These are phyloP conservation scores for Candida vaughaniae DNA, from an alignment of 805 yeast species.

Conservation along the genomic window DNA sequence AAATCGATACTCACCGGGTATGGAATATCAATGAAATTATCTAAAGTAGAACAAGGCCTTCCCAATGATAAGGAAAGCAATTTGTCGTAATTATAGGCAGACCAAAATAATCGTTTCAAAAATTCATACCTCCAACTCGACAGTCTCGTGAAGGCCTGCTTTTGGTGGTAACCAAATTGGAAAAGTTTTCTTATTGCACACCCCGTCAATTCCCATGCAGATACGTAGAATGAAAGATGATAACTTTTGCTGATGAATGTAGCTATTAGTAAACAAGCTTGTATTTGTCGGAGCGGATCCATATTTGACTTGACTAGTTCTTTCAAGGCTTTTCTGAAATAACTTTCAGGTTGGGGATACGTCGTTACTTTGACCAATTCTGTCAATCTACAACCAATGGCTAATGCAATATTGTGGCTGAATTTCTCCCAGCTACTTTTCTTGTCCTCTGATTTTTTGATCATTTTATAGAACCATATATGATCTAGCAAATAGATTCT, in stretches of 20 bases:
- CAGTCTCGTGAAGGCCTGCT: not conserved
- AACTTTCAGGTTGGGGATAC: slow-evolving; percentile 12
- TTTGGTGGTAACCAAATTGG: slow-evolving; percentile 4
- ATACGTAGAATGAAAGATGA: slow-evolving; percentile 13
- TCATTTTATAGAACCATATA: slow-evolving; percentile 8
- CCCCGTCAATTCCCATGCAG: slow-evolving; percentile 11
- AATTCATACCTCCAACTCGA: slow-evolving; percentile 7
- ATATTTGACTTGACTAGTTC: slow-evolving; percentile 6
- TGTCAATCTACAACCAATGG: slow-evolving; percentile 14
- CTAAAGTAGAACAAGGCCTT: slow-evolving; percentile 3
- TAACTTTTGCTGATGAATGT: slow-evolving; percentile 14
- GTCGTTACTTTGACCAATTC: slow-evolving; percentile 11
- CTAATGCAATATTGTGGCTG: slow-evolving; percentile 12
- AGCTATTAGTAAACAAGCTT: slow-evolving; percentile 11
- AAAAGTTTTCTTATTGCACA: slow-evolving; percentile 8
- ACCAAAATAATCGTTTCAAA: slow-evolving; percentile 8
- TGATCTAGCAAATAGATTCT: slow-evolving; percentile 12
- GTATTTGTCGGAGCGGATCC: slow-evolving; percentile 12
- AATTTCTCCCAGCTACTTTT: slow-evolving; percentile 12
- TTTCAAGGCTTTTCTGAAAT: slow-evolving; percentile 12
- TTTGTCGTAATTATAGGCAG: slow-evolving; percentile 7
- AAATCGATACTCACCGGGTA: slow-evolving; percentile 10
- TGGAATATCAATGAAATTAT: slow-evolving; percentile 8
- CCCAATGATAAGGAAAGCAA: slow-evolving; percentile 6
- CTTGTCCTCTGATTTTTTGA: not conserved